These are phyloP conservation scores for Hypoxylon sp. DNA, from an alignment of 2,329 filamentous ascomycete genomes.

Conservation along the genomic window DNA sequence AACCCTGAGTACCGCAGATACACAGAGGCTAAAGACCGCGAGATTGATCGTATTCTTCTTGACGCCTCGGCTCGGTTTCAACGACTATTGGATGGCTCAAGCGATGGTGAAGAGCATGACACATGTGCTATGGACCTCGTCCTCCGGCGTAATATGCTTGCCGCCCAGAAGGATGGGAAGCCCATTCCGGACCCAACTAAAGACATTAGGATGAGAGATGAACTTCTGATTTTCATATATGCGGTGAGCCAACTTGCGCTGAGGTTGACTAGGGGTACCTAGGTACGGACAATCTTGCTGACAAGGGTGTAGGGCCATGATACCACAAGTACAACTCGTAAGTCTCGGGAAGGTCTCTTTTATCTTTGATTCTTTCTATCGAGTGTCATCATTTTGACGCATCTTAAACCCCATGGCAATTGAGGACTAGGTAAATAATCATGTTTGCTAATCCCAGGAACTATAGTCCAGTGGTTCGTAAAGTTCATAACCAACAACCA, in stretches of 20 bases:
- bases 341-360: neutral
- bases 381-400: neutral
- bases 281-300: conserved; percentile 53
- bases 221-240: conserved; percentile 47
- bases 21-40: conserved; percentile 40
- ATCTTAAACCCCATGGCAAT: neutral
- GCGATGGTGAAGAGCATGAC: conserved; percentile 50
- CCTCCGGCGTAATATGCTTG: conserved; percentile 53
- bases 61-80: conserved; percentile 45
- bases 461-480: conserved; percentile 58
- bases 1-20: conserved; percentile 41
- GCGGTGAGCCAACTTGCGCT: conserved; percentile 31
- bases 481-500: conserved; percentile 58
- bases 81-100: conserved; percentile 36
- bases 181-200: conserved; percentile 47
- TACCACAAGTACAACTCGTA: conserved; percentile 59
- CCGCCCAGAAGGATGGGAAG: conserved; percentile 54
- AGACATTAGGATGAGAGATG: conserved; percentile 50
- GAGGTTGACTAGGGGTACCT: too few species aligned
- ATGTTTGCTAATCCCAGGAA: conserved; percentile 54
- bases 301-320: conserved; percentile 59
- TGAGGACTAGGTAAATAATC: neutral
- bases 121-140: conserved; percentile 57
- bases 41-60: conserved; percentile 46
- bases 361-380: neutral